A percentile compares a stretch with the other conserved stretches of the same genome.
These are phyloP conservation scores for Daedaleopsis nitida DNA, from an alignment of 768 basidiomycete genomes.

Conservation along the genomic window DNA sequence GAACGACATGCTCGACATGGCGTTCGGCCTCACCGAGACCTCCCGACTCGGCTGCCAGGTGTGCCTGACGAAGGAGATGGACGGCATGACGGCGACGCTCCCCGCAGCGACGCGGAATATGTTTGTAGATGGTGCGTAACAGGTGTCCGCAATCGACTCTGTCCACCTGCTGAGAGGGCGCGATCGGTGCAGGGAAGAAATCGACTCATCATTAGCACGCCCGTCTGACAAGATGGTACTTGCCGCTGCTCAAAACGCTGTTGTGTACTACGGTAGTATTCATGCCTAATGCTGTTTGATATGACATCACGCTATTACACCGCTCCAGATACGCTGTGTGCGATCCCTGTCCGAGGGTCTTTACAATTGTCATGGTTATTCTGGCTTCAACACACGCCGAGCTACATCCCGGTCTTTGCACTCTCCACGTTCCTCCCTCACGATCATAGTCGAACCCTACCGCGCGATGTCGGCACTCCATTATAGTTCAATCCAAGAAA, in stretches of 20 bases:
- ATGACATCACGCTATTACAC: not conserved
- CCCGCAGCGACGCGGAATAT: conserved; percentile 95
- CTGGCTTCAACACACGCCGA: no score
- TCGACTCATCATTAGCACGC: conserved; percentile 44
- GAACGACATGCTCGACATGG: conserved; percentile 98
- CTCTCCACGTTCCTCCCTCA: no score
- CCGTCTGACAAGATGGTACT: no score
- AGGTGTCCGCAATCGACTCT: conserved; percentile 24
- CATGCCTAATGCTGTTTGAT: not conserved
- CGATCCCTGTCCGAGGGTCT: not conserved
- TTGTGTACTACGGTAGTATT: not conserved
- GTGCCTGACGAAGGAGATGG: conserved; percentile 74
- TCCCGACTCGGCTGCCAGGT: conserved; percentile 82
- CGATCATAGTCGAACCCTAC: no score
- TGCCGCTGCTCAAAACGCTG: not conserved
- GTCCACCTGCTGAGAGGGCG: not conserved
- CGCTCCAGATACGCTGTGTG: not conserved
- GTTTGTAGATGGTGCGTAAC: conserved; percentile 85
- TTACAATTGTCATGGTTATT: no score
- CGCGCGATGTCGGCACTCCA: no score
- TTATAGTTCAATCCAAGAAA: no score
- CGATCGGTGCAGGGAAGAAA: conserved; percentile 44
- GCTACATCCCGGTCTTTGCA: no score
- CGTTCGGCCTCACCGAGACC: conserved; percentile 95
- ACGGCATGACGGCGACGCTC: conserved; percentile 82